Base-by-base conservation (phyloP, 2,329 filamentous ascomycete genomes). In the Pyrenophora tritici-repentis region DNA sequence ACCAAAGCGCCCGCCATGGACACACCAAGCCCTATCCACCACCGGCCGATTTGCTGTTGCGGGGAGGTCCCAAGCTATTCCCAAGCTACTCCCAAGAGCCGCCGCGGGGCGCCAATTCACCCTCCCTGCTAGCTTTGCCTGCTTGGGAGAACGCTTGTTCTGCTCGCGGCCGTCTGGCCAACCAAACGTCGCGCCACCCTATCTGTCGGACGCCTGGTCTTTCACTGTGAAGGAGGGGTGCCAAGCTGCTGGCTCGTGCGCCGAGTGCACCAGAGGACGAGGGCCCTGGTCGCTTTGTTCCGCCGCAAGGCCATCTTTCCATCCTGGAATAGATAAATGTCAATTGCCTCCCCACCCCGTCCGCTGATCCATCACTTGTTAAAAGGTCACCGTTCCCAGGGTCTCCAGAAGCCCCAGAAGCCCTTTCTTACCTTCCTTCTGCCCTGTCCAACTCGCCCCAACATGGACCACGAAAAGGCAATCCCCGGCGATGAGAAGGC, bases 31-130 rank as follows among this genome's bases (percentile, higher is more conserved):
- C 42, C 42, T 39, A 83, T 56, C 90, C 85, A 48, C 83, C 79
- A 69, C 97, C 92, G 76, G 51, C 41, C 42, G 53, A 50, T 51
- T 45, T 53, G 50, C 55, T 58, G 31, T 45, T 48, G 45, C 42
- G 54, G 56, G 56, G 61, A 62, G 52, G 55, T 62, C 62, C 61
- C 38, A 61, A 61, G 59, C 47, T 43, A 55, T 33, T 42, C 29
- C 52, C 38, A 61, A 61, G 59, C 47, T 46, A 53, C 34, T 39
- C 29, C 52, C 52, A 55, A 55, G 49, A 47, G 18, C 43, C 41
- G 55, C 57, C 48, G 49, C 49, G 37, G 48, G 32, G 51, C 52
- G 57, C 57, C 55, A 60, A 51, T 49, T 42, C 46, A 42, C 42
- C 9, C 31, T 38, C 36, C 46, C 46, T 55, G 50, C 50, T 61